phyloP scores from a whole-genome alignment of 306 rosid genomes.

The Luffa aegyptiaca region DNA sequence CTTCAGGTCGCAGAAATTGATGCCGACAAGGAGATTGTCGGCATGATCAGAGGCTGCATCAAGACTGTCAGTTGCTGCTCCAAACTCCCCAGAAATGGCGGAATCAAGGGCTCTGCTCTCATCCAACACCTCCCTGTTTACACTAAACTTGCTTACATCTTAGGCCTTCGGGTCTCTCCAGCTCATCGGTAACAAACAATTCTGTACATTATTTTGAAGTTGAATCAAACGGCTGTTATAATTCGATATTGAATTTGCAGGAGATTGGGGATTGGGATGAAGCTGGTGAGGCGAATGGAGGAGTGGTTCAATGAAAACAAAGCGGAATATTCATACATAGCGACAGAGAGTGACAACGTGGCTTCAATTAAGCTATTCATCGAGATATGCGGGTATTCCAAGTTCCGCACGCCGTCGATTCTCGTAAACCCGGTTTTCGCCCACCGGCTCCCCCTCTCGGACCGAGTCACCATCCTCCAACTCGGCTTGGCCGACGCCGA shows the following conservation, averaged over 20 bases:
- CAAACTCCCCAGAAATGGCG: conserved; percentile 22
- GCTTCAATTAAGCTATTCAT: conserved; percentile 66
- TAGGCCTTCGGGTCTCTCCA: conserved; percentile 70
- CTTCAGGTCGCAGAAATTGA: conserved; percentile 57
- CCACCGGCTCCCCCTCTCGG: conserved; percentile 21
- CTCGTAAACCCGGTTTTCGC: conserved; percentile 76
- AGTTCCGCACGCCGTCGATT: conserved; percentile 62
- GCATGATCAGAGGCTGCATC: conserved; percentile 78
- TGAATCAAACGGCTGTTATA: too few species aligned
- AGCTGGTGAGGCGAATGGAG: conserved; percentile 46
- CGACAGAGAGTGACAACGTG: conserved; percentile 59
- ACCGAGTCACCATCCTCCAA: conserved; percentile 27
- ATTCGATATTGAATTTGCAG: conserved; percentile 14
- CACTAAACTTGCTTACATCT: conserved; percentile 55
- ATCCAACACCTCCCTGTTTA: conserved; percentile 28
- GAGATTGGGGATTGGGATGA: conserved; percentile 59
- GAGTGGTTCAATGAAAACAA: conserved; percentile 58
- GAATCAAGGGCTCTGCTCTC: conserved; percentile 1
- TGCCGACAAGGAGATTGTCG: conserved; percentile 33
- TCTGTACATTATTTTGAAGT: too few species aligned
- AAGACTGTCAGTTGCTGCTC: conserved; percentile 59
- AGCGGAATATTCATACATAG: conserved; percentile 68
- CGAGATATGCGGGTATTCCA: conserved; percentile 52
- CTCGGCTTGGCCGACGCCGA: conserved; percentile 40
- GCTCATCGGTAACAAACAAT: conserved; percentile 29